Evolutionary conservation across 129 eudicot genomes (phyloP), one percentile per base, ranked within the genome.

Genomic region (Kitagawia praeruptora): DNA sequence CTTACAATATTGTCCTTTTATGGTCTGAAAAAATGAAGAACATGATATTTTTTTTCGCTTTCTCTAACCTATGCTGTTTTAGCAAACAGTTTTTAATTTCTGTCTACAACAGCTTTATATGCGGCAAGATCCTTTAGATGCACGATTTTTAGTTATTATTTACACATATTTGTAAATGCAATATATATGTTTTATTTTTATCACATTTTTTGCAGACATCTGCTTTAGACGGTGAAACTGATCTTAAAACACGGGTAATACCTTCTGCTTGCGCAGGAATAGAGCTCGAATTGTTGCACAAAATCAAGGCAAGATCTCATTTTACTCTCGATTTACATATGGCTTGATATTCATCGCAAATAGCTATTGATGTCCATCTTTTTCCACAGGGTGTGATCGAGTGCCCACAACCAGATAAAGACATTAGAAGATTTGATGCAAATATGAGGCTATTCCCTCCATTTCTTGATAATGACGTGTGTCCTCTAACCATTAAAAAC

Each of bases 191-290:
- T n/a, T 58, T 58, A 9, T 61, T 61, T n/a, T n/a, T 67, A 67
- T 11, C 31, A 83, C 37, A 41, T 79, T 49, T 53, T 66, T 40
- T 90, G 82, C 84, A 95, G 99, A 95, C 99, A 44, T 61, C 99
- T 85, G 99, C 99, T 37, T 85, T 95, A 78, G 99, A 95, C 85
- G 99, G 99, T 77, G 99, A 95, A 85, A 95, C 99, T 45, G 99
- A 95, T 84, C 96, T 95, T 49, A 95, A 92, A 87, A 92, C 99
- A 84, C 87, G 99, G 85, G 84, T 82, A 63, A 86, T 95, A 78
- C 96, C 99, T 80, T 80, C 96, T 77, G 96, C 96, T 83, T 95
- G 99, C 90, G 90, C 89, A 96, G 99, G 99, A 83, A 87, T 95
- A 79, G 97, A 95, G 85, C 83, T 85, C 78, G 97, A 95, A 23